These are phyloP conservation scores for Xerophyta viscosa DNA, from an alignment of 106 monocot species.

Conservation along the genomic window DNA sequence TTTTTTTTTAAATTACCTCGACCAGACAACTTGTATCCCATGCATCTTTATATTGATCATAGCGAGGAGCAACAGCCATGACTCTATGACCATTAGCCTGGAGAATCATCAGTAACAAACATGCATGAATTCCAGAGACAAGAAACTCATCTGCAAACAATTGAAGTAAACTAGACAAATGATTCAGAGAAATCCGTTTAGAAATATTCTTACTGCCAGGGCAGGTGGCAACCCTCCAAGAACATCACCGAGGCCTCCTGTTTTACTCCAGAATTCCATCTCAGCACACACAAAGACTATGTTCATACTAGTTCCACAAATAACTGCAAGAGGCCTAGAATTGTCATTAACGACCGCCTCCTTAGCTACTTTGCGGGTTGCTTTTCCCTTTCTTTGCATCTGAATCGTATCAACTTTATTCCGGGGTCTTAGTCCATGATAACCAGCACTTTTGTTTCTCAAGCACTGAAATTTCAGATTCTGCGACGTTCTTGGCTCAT, in stretches of 20 bases:
- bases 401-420: slow-evolving; percentile 36
- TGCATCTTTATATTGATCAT: slow-evolving; percentile 92
- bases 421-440: slow-evolving; percentile 37
- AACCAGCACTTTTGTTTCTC: slow-evolving; percentile 21
- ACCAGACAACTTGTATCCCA: slow-evolving; percentile 71
- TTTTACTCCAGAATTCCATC: slow-evolving; percentile 84
- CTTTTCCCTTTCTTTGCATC: slow-evolving; percentile 13
- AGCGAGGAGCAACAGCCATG: slow-evolving; percentile 74
- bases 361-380: slow-evolving; percentile 9
- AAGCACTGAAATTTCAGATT: slow-evolving; percentile 5
- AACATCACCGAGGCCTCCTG: slow-evolving; percentile 93
- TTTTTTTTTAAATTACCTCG: too few species aligned
- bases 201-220: slow-evolving; percentile 73
- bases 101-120: neutral
- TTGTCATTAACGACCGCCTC: neutral
- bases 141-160: too few species aligned
- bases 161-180: too few species aligned
- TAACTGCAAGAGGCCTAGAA: slow-evolving; percentile 2
- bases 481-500: slow-evolving; percentile 19
- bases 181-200: too few species aligned
- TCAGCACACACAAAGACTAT: slow-evolving; percentile 47
- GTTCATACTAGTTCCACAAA: slow-evolving; percentile 39
- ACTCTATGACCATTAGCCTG: slow-evolving; percentile 71
- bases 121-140: too few species aligned
- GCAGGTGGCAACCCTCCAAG: slow-evolving; percentile 84